phyloP scores from a whole-genome alignment of 305 asterid genomes.

The Withania somnifera region DNA sequence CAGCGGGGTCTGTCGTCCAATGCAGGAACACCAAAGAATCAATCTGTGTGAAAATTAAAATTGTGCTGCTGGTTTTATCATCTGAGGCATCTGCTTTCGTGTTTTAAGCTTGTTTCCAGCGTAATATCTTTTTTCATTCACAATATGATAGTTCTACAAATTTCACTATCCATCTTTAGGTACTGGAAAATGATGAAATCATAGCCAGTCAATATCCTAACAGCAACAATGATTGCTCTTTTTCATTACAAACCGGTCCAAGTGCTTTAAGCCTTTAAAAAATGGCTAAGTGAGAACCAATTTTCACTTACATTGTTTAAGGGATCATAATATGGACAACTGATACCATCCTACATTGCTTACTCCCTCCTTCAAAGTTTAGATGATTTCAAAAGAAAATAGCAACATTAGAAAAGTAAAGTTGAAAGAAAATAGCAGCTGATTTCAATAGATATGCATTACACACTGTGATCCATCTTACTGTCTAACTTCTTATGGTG shows the following conservation, averaged over 20 bases:
- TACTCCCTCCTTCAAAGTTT: background rate
- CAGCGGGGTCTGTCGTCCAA: background rate
- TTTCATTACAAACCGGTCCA: background rate
- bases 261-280: background rate
- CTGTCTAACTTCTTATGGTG: background rate
- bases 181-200: background rate
- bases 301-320: background rate
- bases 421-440: no score
- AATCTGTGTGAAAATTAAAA: background rate
- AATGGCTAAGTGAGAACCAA: background rate
- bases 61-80: background rate
- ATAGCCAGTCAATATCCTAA: background rate
- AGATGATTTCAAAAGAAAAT: background rate
- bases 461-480: background rate
- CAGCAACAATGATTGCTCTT: background rate
- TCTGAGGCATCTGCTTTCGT: background rate
- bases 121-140: background rate
- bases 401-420: background rate
- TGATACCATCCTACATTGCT: background rate
- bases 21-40: background rate
- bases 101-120: background rate
- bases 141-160: background rate
- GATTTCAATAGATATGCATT: background rate
- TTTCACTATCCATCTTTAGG: background rate
- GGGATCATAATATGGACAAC: background rate